Evolutionary conservation across 371 early-diverging fungal genomes (phyloP), one percentile per base, ranked within the genome.

Genomic region (Saksenaea oblongispora): DNA sequence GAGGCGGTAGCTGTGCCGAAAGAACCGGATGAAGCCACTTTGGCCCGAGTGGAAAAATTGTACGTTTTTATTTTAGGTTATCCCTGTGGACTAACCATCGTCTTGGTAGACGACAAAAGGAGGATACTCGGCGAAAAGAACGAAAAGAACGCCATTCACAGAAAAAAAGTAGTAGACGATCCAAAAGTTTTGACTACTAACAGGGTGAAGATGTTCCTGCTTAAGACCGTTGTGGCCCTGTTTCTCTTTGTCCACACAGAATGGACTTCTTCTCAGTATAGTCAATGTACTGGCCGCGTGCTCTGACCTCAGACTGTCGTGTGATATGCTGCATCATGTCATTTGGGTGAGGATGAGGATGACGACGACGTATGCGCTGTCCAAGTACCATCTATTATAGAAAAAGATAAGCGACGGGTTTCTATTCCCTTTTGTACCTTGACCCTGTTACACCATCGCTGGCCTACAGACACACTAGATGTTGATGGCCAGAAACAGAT

Each of bases 1-100:
- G 71, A 73, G 18, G 90, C 93, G 18, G 90, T 87, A 1, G 76
- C 86, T 26, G 84, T 95, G 28, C 88, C 91, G 13, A 85, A 80
- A 64, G 92, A 87, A 24, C 85, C 95, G 3, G 85, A 87, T 65
- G 78, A 81, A 60, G 90, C 86, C 47, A 85, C 86, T 31, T 35
- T 87, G 28, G 69, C 69, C 64, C 78, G 89, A 42, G 80, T 95
- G 27, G 79, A 82, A 58, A 66, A 80, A 58, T 75, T 89, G 91
- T 89, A 81, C 78, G 88, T 72, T 18, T 8, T 1, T 18, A 39
- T 37, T 22, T 14, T 37, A 11, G 15, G 18, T 57, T 22, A n/a
- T n/a, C n/a, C n/a, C n/a, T 18, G 4, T 36, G 5, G 22, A 10
- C 11, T 2, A 7, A n/a, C 7, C 9, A 18, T 36, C 15, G 15